Base-by-base conservation (phyloP, 2,329 filamentous ascomycete species). In the Monilinia fructigena region DNA sequence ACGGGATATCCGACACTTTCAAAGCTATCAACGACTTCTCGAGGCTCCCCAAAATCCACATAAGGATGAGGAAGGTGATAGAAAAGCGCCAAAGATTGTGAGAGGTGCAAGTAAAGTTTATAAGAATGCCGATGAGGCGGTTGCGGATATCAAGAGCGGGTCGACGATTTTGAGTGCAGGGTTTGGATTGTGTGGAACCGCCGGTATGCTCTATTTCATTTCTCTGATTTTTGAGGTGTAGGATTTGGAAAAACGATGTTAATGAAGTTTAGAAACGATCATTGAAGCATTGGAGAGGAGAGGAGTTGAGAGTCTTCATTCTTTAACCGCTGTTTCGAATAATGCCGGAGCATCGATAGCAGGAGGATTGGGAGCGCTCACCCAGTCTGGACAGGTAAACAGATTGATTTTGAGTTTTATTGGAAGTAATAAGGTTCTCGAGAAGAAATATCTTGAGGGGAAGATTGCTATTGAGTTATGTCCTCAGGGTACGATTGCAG, bases 251-350 rank as follows among this genome's bases (percentile, higher is more conserved):
- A 63, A 8, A 10, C 20, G 7, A 42, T 23, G n/a, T 18, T 58
- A 4, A 28, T 42, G 26, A 2, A 11, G 7, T 2, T 16, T 76
- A 82, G 89, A 92, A 74, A 92, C 90, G 0, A 78, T 92, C 14
- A 92, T 92, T 72, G 81, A 85, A 52, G 86, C 88, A 23, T 83
- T 93, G 48, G 82, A 86, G 66, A 80, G 81, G 26, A 79, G 85
- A 72, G 86, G 85, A 6, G 79, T 81, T 5, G 84, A 87, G 10
- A 81, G 77, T 65, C 75, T 82, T 63, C 81, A 78, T 60, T 80
- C 86, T 1, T 80, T 93, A 47, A 92, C 89, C 0, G 89, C 89
- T 26, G 88, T 93, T 6, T 92, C 89, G 61, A 93, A 93, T 76
- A 93, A 93, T 74, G 90, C 90, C 12, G 90, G 90, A 48, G 82